Base-by-base conservation (phyloP, 371 early-diverging fungal genomes). In the Parasitella parasitica region DNA sequence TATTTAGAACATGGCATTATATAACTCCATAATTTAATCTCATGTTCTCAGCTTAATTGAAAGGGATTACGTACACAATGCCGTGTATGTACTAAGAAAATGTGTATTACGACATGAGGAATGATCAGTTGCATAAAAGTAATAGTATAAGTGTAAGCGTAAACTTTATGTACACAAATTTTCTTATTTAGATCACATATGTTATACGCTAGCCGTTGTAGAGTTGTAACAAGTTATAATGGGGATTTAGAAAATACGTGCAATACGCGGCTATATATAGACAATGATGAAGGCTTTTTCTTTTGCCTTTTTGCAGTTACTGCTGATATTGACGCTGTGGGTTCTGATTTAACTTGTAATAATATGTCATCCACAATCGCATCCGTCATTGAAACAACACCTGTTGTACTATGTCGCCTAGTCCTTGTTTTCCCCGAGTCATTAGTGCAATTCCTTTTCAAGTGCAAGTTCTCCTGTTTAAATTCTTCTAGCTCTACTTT, bases 401-500 rank as follows among this genome's bases (percentile, higher is more conserved):
- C 36, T 26, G 32, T 30, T 7, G 51, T 59, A 39, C 59, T 59
- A 18, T 59, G 59, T 18, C 59, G 18, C n/a, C 59, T 34, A 1
- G 16, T 57, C 6, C 56, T 41, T n/a, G 26, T 24, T 5, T 26
- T 8, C 16, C 15, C 12, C 26, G 15, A 1, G 11, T 32, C 32
- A 32, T 4, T 26, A 1, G 4, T 39, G 4, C 8, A 57, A 57
- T 37, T 67, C 67, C 6, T 56, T 15, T 16, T 36, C 36, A 12
- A 34, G 9, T 12, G 34, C 18, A 7, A 13, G 12, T 26, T 34
- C 36, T 75, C 70, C 6, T 62, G 61, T 34, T 61, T 48, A 1
- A 67, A 16, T 12, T 67, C 71, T 12, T 78, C 78, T 65, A 73
- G 63, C 12, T 75, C 73, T 2, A 60, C 52, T 55, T 76, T 70